Evolutionary conservation across 768 basidiomycete genomes (phyloP), one percentile per base, ranked within the genome.

Genomic region (Rhizopogon sp.): DNA sequence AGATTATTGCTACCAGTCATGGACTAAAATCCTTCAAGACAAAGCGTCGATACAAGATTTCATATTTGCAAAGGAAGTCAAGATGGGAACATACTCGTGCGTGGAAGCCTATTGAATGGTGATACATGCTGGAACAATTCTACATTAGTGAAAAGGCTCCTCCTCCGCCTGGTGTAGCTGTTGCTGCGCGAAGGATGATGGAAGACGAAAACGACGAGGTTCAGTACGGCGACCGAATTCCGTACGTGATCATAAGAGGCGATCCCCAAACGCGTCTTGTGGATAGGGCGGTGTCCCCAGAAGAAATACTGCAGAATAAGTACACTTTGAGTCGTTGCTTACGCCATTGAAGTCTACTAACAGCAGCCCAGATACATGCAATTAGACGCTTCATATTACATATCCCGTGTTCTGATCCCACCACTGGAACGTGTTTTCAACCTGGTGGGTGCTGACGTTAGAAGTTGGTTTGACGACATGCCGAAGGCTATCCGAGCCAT

Each of bases 31-130:
- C 41, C 68, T 94, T 43, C 85, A 91, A 55, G 85, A 90, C 56
- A 85, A 80, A 59, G 85, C 82, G 2, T 87, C 91, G 2, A 72
- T 91, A n/a, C 89, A 95, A 61, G 95, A 98, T 66, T 97, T 97
- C 63, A 87, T 93, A 37, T 93, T 98, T 60, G 86, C 96, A 0
- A 96, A 96, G 66, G 92, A 95, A 70, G 94, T 98, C 29, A 86
- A 75, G 62, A 79, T 98, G 78, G 97, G 97, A 11, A 90, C 88
- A 0, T 98, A 98, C 66, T 93, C 89, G 94, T 90, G 51, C 49
- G 73, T 59, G 7, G 16, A 46, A 25, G 11, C 11, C 8, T 31
- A 37, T 35, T 14, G 20, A 49, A 52, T 17, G 53, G 10, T 43
- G 39, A 25, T 39, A 37, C 33, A 42, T 44, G 28, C 14, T 14